Conservation (phyloP, 495 filamentous ascomycete species). For the Talaromyces trachyspermus region DNA sequence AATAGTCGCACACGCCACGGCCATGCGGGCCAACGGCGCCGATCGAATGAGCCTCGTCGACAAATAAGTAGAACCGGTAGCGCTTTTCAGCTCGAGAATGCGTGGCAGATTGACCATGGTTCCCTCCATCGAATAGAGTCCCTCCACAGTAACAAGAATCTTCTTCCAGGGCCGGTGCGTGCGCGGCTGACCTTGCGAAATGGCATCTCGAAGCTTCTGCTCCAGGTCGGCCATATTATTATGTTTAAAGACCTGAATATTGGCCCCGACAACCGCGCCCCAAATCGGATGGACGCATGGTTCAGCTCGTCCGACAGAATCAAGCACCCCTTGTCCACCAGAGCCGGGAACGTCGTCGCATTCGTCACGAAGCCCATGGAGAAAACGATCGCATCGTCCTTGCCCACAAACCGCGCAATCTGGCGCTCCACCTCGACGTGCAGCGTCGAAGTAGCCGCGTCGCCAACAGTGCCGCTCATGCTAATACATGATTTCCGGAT, state of each 20-base stretch:
- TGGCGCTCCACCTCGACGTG: conserved; percentile 73
- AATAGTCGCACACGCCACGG: conserved; percentile 86
- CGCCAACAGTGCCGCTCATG: conserved; percentile 60
- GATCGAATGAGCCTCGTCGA: conserved; percentile 91
- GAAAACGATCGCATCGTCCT: conserved; percentile 78
- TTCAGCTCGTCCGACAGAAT: conserved; percentile 88
- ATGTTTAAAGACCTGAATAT: conserved; percentile 82
- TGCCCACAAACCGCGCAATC: conserved; percentile 77
- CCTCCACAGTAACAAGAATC: conserved; percentile 84
- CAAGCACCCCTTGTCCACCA: conserved; percentile 77
- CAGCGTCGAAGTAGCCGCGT: conserved; percentile 71
- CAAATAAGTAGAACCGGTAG: conserved; percentile 83
- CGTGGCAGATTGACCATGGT: conserved; percentile 84
- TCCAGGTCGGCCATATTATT: conserved; percentile 80
- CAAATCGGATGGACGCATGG: conserved; percentile 85
- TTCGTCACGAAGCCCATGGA: conserved; percentile 93
- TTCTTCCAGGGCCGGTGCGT: conserved; percentile 93
- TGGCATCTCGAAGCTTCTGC: conserved; percentile 65
- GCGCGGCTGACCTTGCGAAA: conserved; percentile 81
- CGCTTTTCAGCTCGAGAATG: conserved; percentile 69
- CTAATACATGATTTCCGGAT: conserved; percentile 69
- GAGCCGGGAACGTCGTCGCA: conserved; percentile 69
- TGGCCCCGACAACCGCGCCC: conserved; percentile 75
- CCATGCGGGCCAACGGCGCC: conserved; percentile 75
- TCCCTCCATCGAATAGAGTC: conserved; percentile 91